Percentiles rank a stretch among this genome's conserved stretches.
phyloP scores from a whole-genome alignment of 306 rosid genomes.

The Sphenostylis stenocarpa region DNA sequence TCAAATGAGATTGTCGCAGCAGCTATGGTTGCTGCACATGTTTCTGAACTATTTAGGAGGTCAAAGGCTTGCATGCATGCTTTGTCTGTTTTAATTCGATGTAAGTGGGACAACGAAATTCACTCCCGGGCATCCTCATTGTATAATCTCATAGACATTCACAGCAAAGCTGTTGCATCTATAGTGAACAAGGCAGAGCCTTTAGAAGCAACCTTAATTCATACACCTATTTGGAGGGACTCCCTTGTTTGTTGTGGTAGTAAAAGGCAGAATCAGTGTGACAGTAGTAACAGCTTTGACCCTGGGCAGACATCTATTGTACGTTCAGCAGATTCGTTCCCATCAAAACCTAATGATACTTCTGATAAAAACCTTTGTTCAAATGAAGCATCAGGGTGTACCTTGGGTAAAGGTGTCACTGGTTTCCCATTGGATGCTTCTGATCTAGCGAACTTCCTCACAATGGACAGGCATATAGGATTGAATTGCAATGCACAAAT shows the following conservation, averaged over 20 bases:
- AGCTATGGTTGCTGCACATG: slow-evolving; percentile 99
- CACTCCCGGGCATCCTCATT: slow-evolving; percentile 83
- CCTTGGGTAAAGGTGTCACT: slow-evolving; percentile 62
- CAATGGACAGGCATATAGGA: slow-evolving; percentile 90
- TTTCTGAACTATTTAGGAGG: slow-evolving; percentile 87
- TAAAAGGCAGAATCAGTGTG: slow-evolving; percentile 51
- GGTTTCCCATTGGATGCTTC: slow-evolving; percentile 82
- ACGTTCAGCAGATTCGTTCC: slow-evolving; percentile 37
- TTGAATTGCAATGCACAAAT: slow-evolving; percentile 79
- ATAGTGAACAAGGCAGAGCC: slow-evolving; percentile 91
- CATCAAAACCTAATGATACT: slow-evolving; percentile 44
- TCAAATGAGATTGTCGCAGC: slow-evolving; percentile 98
- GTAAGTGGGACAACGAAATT: slow-evolving; percentile 93
- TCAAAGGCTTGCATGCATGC: slow-evolving; percentile 99
- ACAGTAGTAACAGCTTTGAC: slow-evolving; percentile 53
- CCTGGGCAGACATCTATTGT: slow-evolving; percentile 50
- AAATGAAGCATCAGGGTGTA: slow-evolving; percentile 51
- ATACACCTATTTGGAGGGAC: slow-evolving; percentile 59
- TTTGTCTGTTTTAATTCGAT: slow-evolving; percentile 79
- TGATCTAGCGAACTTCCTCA: slow-evolving; percentile 93
- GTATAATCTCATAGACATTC: slow-evolving; percentile 90
- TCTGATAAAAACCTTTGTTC: slow-evolving; percentile 46
- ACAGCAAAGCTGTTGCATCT: slow-evolving; percentile 89
- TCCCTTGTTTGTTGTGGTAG: slow-evolving; percentile 44
- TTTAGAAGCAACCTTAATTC: slow-evolving; percentile 77